A percentile compares a stretch with the other conserved stretches of the same genome.
Conservation (phyloP, 768 basidiomycete genomes). For the Hydnomerulius pinastri region DNA sequence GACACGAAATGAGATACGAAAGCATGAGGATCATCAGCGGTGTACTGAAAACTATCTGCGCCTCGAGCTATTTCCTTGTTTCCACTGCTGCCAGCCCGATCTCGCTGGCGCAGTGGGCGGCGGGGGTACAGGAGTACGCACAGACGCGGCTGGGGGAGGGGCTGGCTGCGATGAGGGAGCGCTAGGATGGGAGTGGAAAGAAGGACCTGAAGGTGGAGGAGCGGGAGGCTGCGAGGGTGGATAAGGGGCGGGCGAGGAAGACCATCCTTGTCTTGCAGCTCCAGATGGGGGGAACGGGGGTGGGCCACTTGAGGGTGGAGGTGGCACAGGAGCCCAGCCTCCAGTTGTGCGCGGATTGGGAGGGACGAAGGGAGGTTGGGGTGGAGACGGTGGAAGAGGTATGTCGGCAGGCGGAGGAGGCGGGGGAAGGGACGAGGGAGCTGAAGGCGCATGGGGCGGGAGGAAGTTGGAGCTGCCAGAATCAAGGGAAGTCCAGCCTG, state of each 20-base stretch:
- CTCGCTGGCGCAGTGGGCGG: slow-evolving; percentile 23
- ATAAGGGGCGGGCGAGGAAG: slow-evolving; percentile 10
- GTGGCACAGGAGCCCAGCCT: slow-evolving; percentile 13
- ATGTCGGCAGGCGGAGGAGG: slow-evolving; percentile 14
- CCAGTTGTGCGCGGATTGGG: slow-evolving; percentile 10
- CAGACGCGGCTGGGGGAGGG: slow-evolving; percentile 5
- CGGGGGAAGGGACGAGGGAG: slow-evolving; percentile 17
- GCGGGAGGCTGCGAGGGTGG: slow-evolving; percentile 12
- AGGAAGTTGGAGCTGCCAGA: slow-evolving; percentile 38
- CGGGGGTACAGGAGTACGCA: slow-evolving; percentile 18
- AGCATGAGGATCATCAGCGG: background rate
- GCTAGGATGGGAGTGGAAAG: too few relatives aligned
- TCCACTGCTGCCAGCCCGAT: slow-evolving; percentile 61
- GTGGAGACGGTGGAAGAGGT: background rate
- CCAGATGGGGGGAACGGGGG: slow-evolving; percentile 8
- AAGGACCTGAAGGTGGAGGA: too few relatives aligned
- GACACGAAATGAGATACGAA: background rate
- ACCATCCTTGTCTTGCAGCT: slow-evolving; percentile 1
- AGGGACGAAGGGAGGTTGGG: slow-evolving; percentile 11
- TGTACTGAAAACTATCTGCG: slow-evolving; percentile 23
- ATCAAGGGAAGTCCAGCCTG: slow-evolving; percentile 71
- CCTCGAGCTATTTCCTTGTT: slow-evolving; percentile 20
- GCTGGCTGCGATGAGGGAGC: too few relatives aligned
- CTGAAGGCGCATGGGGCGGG: slow-evolving; percentile 19
- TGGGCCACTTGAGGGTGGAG: slow-evolving; percentile 3